Evolutionary conservation across 179 eudicot genomes (phyloP).

Genomic region (Amaranthus tricolor): DNA sequence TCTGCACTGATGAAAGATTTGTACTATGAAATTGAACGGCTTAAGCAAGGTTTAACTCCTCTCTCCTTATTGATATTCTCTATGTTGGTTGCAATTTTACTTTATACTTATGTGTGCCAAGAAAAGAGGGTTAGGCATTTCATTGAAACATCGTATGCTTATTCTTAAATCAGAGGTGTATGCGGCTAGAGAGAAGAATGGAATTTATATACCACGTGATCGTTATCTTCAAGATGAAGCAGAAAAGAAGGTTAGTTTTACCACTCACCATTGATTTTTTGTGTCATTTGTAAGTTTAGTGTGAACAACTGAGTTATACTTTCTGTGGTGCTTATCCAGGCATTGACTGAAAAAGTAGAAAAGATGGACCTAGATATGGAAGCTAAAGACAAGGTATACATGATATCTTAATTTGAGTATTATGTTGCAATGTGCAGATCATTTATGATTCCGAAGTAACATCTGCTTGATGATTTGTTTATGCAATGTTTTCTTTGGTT

Average conservation of each 20-base stretch:
- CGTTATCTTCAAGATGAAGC: conserved; percentile 91
- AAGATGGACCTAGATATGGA: conserved; percentile 79
- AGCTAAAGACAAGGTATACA: conserved; percentile 66
- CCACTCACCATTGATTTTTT: not conserved
- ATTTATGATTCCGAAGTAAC: not conserved
- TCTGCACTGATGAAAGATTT: conserved; percentile 84
- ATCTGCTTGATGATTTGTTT: conserved; percentile 10
- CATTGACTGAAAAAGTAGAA: conserved; percentile 77
- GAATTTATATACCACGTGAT: conserved; percentile 87
- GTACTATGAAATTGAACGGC: conserved; percentile 82
- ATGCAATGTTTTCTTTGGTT: not conserved
- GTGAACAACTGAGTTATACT: conserved; percentile 13
- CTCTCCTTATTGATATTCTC: not conserved
- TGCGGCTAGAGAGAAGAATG: conserved; percentile 94
- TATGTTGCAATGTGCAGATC: not conserved
- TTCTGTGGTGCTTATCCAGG: conserved; percentile 40
- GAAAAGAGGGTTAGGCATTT: not conserved
- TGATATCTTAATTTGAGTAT: not conserved
- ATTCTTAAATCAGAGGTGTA: conserved; percentile 65
- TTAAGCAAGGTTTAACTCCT: conserved; percentile 68
- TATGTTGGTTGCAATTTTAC: not conserved
- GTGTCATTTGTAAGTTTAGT: not conserved
- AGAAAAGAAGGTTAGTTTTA: conserved; percentile 66
- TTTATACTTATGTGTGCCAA: not conserved
- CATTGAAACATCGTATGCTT: conserved; percentile 8